These are phyloP conservation scores for Podospora didyma DNA, from an alignment of 495 filamentous ascomycete species.

Conservation along the genomic window DNA sequence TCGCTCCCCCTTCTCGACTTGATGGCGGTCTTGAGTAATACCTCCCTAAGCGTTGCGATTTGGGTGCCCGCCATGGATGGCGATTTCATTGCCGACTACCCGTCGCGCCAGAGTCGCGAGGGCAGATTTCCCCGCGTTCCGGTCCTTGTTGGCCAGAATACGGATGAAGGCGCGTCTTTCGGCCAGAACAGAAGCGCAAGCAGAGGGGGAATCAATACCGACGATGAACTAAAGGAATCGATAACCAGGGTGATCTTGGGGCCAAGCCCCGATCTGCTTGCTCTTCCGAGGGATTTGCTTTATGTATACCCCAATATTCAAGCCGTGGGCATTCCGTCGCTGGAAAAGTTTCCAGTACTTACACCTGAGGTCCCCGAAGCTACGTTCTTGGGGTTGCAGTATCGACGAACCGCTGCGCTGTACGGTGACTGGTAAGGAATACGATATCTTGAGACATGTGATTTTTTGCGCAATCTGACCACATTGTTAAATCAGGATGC, in stretches of 20 bases:
- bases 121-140: conserved; percentile 45
- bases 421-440: conserved; percentile 3
- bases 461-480: background rate
- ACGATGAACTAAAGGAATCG: background rate
- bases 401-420: background rate
- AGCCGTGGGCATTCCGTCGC: conserved; percentile 9
- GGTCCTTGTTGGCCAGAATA: conserved; percentile 51
- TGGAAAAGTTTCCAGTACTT: background rate
- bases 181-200: conserved; percentile 7
- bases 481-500: background rate
- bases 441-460: background rate
- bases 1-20: background rate
- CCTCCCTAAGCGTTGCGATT: background rate
- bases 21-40: background rate
- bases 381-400: conserved; percentile 1
- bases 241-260: background rate
- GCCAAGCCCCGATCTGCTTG: background rate
- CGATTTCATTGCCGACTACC: conserved; percentile 32
- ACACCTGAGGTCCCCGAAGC: background rate
- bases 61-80: conserved; percentile 37
- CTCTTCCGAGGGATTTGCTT: conserved; percentile 6
- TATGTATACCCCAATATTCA: conserved; percentile 8
- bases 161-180: conserved; percentile 55
- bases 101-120: conserved; percentile 4
- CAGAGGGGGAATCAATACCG: background rate